Evolutionary conservation across 2,329 filamentous ascomycete species (phyloP).

Genomic region (Fusarium drepaniforme): DNA sequence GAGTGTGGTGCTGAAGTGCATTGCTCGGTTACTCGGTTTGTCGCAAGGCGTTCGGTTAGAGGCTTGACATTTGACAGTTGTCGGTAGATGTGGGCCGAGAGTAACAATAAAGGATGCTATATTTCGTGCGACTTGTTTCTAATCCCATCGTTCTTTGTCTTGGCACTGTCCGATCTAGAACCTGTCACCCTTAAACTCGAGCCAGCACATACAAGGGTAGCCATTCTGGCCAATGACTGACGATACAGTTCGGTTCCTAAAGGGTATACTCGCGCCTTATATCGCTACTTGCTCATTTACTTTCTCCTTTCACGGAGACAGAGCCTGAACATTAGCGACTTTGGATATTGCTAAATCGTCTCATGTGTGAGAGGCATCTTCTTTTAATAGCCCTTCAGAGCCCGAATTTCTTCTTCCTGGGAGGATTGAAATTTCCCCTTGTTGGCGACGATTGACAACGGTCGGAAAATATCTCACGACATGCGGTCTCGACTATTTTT

Average conservation of each 20-base stretch:
- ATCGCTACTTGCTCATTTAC: neutral
- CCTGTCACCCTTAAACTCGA: neutral
- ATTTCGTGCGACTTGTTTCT: neutral
- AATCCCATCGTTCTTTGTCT: neutral
- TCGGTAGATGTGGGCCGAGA: neutral
- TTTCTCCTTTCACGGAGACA: neutral
- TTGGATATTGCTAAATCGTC: neutral
- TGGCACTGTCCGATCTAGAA: neutral
- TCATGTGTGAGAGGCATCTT: neutral
- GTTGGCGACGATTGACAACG: neutral
- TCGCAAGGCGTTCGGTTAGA: neutral
- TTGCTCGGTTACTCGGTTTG: neutral
- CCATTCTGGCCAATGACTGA: neutral
- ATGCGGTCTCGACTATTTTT: no score
- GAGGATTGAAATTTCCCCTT: neutral
- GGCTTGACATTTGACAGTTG: neutral
- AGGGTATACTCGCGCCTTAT: neutral
- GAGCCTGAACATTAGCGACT: neutral
- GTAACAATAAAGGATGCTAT: neutral
- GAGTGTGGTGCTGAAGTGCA: neutral
- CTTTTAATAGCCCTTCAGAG: neutral
- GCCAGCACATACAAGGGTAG: neutral
- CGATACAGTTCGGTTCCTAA: fast-evolving
- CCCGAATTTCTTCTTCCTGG: neutral
- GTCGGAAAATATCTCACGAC: no score